These are phyloP conservation scores for Nissolia schottii DNA, from an alignment of 306 rosid species.

Conservation along the genomic window DNA sequence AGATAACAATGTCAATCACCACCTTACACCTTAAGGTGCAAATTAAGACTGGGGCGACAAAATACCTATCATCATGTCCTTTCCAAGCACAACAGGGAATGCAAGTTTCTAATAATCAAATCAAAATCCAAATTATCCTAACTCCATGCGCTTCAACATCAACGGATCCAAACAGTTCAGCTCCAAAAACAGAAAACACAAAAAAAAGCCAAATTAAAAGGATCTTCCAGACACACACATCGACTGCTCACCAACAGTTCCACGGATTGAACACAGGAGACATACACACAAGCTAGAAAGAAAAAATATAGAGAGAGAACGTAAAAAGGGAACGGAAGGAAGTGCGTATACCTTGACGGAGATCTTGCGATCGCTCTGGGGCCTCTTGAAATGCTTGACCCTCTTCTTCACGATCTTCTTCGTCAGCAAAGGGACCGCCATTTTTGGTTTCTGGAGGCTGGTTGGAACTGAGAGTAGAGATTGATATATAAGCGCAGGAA, in stretches of 20 bases:
- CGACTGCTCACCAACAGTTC: too few relatives aligned
- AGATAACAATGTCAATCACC: conserved; percentile 81
- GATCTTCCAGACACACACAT: too few relatives aligned
- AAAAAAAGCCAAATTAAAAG: too few relatives aligned
- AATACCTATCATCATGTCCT: conserved; percentile 41
- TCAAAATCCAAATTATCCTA: too few relatives aligned
- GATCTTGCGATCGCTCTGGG: conserved; percentile 80
- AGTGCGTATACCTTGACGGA: conserved; percentile 77
- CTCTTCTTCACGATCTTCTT: conserved; percentile 80
- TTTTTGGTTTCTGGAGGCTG: not conserved
- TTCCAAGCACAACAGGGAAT: not conserved
- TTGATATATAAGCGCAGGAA: conserved; percentile 14
- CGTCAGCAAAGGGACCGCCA: conserved; percentile 73
- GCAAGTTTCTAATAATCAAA: too few relatives aligned
- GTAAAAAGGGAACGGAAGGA: not conserved
- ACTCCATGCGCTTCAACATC: too few relatives aligned
- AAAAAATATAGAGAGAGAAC: too few relatives aligned
- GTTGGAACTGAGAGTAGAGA: not conserved
- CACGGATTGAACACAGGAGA: too few relatives aligned
- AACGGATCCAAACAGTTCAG: too few relatives aligned
- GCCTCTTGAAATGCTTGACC: conserved; percentile 72
- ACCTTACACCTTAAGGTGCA: conserved; percentile 52
- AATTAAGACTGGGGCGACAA: conserved; percentile 95
- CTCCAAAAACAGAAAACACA: too few relatives aligned
- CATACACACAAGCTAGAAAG: too few relatives aligned